Base-by-base conservation (phyloP, 306 rosid species). In the Sphenostylis stenocarpa region DNA sequence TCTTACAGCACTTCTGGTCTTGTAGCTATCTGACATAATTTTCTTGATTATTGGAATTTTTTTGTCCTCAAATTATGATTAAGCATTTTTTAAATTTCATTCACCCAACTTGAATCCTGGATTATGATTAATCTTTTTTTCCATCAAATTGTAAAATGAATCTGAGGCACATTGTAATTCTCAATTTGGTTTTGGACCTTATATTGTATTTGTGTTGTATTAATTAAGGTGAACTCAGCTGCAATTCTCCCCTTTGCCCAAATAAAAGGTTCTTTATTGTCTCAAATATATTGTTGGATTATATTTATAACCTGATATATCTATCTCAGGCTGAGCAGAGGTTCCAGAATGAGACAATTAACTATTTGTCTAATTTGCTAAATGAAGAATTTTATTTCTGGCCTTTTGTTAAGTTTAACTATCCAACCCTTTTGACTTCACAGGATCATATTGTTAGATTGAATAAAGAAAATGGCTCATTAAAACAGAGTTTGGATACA, bases 401-500 rank as follows among this genome's bases (percentile, higher is more conserved):
- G 34, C 17, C 15, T 75, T 38, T 81, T 73, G 63, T 29, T 26
- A 52, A 56, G 75, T 78, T 51, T 73, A 71, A 79, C 57, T 13
- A 28, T 80, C 58, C 66, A 8, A 31, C 23, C 68, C n/a, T 76
- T 75, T 82, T 13, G 75, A 73, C 84, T 78, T 80, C 60, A 73
- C 85, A 95, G 98, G 97, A 88, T 65, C 92, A 86, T 28, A 90
- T 90, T 71, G 82, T 64, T 76, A 85, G 91, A 85, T 78, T 95
- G 85, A 83, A 75, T 81, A 90, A 83, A 84, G 98, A 95, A 88
- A 89, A 95, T 70, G 96, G 92, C 77, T 89, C 89, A 17, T 80
- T 95, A 75, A 95, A 90, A 78, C 95, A 87, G 72, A 89, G 78
- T 80, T 73, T 90, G 85, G 97, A 94, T 80, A 81, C 87, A 33